Evolutionary conservation across 306 rosid species (phyloP), one percentile per base, ranked within the genome.

Genomic region (Datisca glomerata): DNA sequence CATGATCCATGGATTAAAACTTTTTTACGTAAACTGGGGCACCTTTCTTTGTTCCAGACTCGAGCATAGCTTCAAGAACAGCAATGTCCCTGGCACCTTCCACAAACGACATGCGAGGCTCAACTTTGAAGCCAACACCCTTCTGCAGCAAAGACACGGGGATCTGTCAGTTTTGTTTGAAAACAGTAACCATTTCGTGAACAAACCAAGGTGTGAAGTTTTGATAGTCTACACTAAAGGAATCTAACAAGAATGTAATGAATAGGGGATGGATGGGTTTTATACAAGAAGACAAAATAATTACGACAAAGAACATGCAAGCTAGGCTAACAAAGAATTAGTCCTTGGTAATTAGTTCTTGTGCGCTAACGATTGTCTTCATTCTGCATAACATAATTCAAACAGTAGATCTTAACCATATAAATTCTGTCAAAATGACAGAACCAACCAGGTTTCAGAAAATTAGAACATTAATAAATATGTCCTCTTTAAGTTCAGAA

Each of bases 31-130:
- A 62, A 65, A 79, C 85, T 37, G 57, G 62, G 24, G 77, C 82
- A 8, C 97, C 94, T 43, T 76, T 59, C 67, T 49, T 76, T 20
- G 71, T 14, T 62, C 97, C 97, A 0, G 97, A 87, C 47, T 82
- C 97, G 59, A 83, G 82, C 94, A 82, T 83, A 49, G 97, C 97
- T 60, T 72, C 93, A 18, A 83, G 75, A 52, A 87, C 70, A 21
- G 93, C 94, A 60, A 87, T 94, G 56, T 87, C 94, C 64, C 89
- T 74, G 13, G 94, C 94, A 49, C 97, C 97, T 71, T 87, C 94
- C 12, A 76, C 55, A 23, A 56, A 83, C 18, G 97, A 76, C 56
- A 82, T 74, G 47, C 94, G 94, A 12, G 63, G 67, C 52, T 83
- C 97, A 11, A 71, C 62, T 66, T 56, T 75, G 47, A 59, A 61